Evolutionary conservation across 768 basidiomycete species (phyloP), one percentile per base, ranked within the genome.

Genomic region (Phylloporus sp.): DNA sequence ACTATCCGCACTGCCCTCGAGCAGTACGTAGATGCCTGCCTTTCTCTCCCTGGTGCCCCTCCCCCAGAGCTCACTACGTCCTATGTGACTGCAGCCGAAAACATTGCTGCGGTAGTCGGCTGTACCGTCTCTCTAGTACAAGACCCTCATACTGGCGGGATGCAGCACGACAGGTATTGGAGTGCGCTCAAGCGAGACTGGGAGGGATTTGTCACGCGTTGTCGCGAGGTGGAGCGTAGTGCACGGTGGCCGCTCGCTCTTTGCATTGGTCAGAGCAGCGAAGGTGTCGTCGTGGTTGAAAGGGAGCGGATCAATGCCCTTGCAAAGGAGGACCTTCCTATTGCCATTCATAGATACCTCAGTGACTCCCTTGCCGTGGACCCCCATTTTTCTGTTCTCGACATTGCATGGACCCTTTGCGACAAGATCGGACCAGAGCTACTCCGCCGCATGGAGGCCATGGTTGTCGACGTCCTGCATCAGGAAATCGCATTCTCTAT

Each of bases 181-280:
- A 85, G 79, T 55, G 82, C 85, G 0, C 66, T 96, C 56, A 93
- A 90, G 64, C 72, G 88, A 37, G 93, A 97, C 57, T 98, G 95
- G 94, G 88, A 97, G 60, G 92, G 94, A 4, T 94, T 97, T 58
- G 82, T 94, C 50, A 86, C 93, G 8, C 78, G 90, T 46, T 93
- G 90, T 59, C 80, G 87, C 43, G 90, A 92, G 53, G 74, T 93
- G n/a, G 94, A 96, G 67, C 83, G 88, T 34, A 81, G 81, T 50
- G 86, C 85, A 27, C 78, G 88, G 35, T 85, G 86, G 80, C 90
- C 90, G 2, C 75, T 91, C 22, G 75, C 75, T 14, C 73, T 91
- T 28, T 83, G 80, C 32, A 60, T 73, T 20, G 69, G 67, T 15
- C 67, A 65, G 44, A 53, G 56, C 15, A 63, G 61, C 14, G 64